Evolutionary conservation across 257 asterid genomes (phyloP).

Genomic region (Voacanga thouarsii): DNA sequence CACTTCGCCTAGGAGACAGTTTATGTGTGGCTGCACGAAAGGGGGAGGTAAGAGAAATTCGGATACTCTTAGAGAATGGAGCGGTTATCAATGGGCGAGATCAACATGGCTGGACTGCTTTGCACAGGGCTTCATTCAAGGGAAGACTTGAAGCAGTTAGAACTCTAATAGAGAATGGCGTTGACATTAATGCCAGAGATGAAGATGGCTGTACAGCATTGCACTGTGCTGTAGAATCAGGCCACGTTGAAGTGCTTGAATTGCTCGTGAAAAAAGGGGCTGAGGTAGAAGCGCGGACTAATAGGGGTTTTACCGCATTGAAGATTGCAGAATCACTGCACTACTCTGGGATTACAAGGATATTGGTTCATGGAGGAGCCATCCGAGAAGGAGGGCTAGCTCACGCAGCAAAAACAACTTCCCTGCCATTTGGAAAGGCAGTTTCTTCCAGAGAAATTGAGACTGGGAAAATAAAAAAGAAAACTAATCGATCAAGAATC

Average conservation of each 20-base stretch:
- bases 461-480: constrained; percentile 34
- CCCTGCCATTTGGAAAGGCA: constrained; percentile 19
- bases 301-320: constrained; percentile 52
- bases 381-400: constrained; percentile 31
- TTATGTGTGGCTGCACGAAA: constrained; percentile 58
- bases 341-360: constrained; percentile 58
- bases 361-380: constrained; percentile 52
- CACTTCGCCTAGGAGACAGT: constrained; percentile 57
- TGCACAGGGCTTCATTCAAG: constrained; percentile 70
- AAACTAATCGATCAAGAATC: constrained; percentile 31
- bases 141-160: constrained; percentile 53
- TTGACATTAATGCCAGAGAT: constrained; percentile 54
- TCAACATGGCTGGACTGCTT: constrained; percentile 71
- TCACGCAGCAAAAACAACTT: constrained; percentile 16
- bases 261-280: constrained; percentile 71
- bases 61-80: constrained; percentile 54
- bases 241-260: constrained; percentile 58
- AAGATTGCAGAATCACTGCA: constrained; percentile 55
- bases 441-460: constrained; percentile 33
- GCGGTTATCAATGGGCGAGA: constrained; percentile 65
- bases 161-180: constrained; percentile 51
- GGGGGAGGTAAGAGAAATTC: constrained; percentile 62
- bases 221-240: constrained; percentile 72
- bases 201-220: constrained; percentile 69
- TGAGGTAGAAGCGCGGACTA: constrained; percentile 54